Evolutionary conservation across 495 filamentous ascomycete genomes (phyloP), one percentile per base, ranked within the genome.

Genomic region (Extremus antarcticus): DNA sequence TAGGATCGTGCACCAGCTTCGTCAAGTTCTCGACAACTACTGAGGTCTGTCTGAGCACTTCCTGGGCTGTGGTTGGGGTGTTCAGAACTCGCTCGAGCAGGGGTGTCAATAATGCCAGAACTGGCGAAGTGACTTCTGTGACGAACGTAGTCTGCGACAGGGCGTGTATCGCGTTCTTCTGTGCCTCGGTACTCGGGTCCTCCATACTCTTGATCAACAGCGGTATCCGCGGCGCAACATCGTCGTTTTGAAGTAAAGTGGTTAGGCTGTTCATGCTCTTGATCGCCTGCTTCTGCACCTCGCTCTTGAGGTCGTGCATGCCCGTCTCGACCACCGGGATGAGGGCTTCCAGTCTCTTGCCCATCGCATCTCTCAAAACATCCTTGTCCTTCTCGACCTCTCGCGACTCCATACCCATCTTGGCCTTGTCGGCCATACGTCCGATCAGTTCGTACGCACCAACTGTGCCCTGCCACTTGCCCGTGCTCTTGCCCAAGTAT

Each of bases 1-100:
- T 80, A 4, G 92, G 92, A 66, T 99, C 94, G 70, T 99, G 92
- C 23, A 99, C 92, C 24, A 99, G 78, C 75, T 95, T 99, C 47
- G 92, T 99, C 73, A 99, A 71, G 70, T 99, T 99, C 73, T 99
- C 92, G 25, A 94, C 88, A n/a, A 99, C 94, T 17, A 97, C 87
- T 20, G 94, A 89, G 2, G 91, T 94, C 67, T 96, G 94, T 32
- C 92, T 84, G 29, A 97, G 75, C 2, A 96, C 92, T 72, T 98
- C 92, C 70, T 98, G 92, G 15, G 86, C 79, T 9, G 92, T 99
- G 13, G 78, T 76, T 3, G 91, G 92, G 40, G 85, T 87, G 70
- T 94, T 95, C 47, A 97, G 79, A 11, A 90, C 86, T 54, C 92
- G 82, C 68, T 96, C 94, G 21, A 99, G 81, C 56, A 97, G 85